Base-by-base conservation (phyloP, 2,329 filamentous ascomycete genomes). In the Aphanoascus verrucosus region DNA sequence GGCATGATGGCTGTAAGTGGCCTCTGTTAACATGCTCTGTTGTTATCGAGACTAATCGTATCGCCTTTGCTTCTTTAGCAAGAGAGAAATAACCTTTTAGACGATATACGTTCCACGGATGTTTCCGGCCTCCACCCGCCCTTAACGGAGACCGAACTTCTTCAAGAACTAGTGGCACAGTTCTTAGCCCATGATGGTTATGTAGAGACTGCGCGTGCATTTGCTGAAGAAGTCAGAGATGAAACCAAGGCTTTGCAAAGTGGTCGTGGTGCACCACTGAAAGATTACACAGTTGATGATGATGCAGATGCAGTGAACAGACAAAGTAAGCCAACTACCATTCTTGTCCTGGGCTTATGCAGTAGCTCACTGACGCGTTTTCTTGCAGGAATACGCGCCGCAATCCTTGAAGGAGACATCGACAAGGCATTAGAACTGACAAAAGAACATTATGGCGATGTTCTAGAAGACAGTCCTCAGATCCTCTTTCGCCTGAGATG, bases 141-240 rank as follows among this genome's bases (percentile, higher is more conserved):
- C 1, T 73, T 86, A 57, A 81, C 79, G 56, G 91, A 96, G 68
- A 84, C 82, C 1, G 77, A 85, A 23, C 77, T 97, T 46, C 82
- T 95, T 37, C 89, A 96, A 65, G 80, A 86, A 61, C 74, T 97
- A 54, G 82, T 91, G 15, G 77, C 89, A 38, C 90, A 96, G 69
- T 97, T 94, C 60, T 74, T 98, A 12, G 86, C 90, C 37, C 91
- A 97, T 61, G 93, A 97, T 63, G 93, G 93, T 55, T 97, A 96
- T 61, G 85, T 96, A 6, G 91, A 96, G 60, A 95, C 91, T 0
- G 90, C 90, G 7, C 81, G 84, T 58, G 88, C 88, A 0, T 97
- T 98, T 74, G 83, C 86, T 2, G 78, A 85, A 61, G 91, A 97
- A 64, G 82, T 94, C 23, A 78, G 81, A 52, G 73, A 78, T 14